phyloP scores from a whole-genome alignment of 305 asterid species.

The Fraxinus greggii region DNA sequence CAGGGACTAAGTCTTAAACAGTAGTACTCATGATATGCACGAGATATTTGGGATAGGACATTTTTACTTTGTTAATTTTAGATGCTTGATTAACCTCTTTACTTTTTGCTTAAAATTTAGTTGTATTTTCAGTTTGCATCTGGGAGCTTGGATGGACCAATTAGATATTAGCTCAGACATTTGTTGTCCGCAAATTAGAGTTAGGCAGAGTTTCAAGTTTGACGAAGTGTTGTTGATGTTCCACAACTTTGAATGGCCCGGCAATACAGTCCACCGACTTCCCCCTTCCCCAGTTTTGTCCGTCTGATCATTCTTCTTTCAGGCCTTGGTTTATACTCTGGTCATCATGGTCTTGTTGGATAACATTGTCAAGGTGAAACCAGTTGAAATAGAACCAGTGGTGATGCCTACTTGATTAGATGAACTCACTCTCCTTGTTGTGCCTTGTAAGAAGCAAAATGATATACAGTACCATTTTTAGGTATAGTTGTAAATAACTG shows the following conservation, averaged over 20 bases:
- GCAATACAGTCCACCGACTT: background rate
- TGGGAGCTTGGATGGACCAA: slow-evolving; percentile 94
- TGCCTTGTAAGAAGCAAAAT: slow-evolving; percentile 13
- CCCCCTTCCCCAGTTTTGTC: background rate
- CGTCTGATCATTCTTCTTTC: slow-evolving; percentile 2
- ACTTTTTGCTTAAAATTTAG: background rate
- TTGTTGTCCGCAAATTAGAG: background rate
- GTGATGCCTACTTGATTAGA: background rate
- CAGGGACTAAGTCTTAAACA: background rate
- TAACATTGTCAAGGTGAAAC: background rate
- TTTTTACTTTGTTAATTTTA: background rate
- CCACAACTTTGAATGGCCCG: background rate
- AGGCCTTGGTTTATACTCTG: background rate
- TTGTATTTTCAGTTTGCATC: slow-evolving; percentile 68
- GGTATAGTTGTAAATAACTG: background rate
- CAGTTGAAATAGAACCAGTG: background rate
- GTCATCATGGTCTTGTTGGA: background rate
- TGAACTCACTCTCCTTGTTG: background rate
- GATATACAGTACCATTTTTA: background rate
- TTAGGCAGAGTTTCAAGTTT: background rate
- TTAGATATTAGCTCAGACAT: slow-evolving; percentile 48
- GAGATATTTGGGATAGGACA: background rate
- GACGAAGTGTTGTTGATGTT: background rate
- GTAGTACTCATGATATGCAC: background rate
- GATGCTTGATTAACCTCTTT: background rate